phyloP scores from a whole-genome alignment of 345 rosid genomes.

The Nephelium lappaceum region DNA sequence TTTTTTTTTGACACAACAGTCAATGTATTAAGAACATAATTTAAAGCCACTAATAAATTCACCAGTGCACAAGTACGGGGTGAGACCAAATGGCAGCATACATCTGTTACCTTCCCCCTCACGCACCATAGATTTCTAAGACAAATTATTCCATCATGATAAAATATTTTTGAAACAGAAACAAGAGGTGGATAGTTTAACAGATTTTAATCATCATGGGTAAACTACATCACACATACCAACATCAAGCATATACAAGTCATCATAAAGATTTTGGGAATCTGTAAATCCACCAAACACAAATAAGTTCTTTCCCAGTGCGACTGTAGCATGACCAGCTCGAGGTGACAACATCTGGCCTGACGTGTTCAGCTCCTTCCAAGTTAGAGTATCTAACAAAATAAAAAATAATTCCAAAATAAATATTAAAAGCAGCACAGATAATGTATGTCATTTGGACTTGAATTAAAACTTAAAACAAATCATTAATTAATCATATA shows the following conservation, averaged over 20 bases:
- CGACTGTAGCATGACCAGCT: slow-evolving; percentile 92
- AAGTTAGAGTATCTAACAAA: slow-evolving; percentile 70
- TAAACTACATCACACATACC: slow-evolving; percentile 54
- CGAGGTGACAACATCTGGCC: slow-evolving; percentile 90
- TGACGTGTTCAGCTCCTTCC: slow-evolving; percentile 81
- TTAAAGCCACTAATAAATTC: not conserved
- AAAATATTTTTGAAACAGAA: not conserved
- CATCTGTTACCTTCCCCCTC: not conserved
- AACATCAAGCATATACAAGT: slow-evolving; percentile 78
- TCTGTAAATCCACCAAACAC: slow-evolving; percentile 98
- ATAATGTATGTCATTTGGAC: slow-evolving; percentile 15
- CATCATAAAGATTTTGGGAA: slow-evolving; percentile 90
- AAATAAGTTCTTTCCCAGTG: slow-evolving; percentile 82
- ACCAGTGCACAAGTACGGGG: too few relatives aligned
- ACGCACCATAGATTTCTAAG: not conserved
- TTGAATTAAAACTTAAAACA: not conserved
- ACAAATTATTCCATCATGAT: not conserved
- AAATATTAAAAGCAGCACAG: slow-evolving; percentile 18
- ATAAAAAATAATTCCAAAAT: slow-evolving; percentile 18
- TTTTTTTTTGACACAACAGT: not conserved
- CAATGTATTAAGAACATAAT: slow-evolving; percentile 1
- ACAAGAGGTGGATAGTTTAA: slow-evolving; percentile 1
- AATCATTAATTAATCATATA: not conserved
- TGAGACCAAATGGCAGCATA: not conserved
- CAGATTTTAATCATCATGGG: slow-evolving; percentile 12